Base-by-base conservation (phyloP, 441 rosid species). In the Mallotus repandus region DNA sequence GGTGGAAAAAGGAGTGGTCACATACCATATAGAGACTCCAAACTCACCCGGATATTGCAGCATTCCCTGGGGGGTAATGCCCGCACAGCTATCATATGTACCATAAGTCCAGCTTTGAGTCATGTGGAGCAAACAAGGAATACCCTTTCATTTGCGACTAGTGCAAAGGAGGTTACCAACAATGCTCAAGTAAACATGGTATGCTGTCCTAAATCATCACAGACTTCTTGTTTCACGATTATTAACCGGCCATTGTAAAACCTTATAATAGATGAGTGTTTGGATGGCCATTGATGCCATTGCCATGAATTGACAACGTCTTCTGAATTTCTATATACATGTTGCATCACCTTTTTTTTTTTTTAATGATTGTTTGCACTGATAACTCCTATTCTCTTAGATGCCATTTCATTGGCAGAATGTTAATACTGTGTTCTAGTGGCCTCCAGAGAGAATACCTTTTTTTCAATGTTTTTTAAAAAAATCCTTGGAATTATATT, bases 41-140 rank as follows among this genome's bases (percentile, higher is more conserved):
- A 94, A 85, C 97, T 94, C 65, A 94, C 98, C 46, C 79, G 98
- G 71, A 92, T 94, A 79, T 82, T 94, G 86, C 98, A 94, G 85
- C 90, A 85, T 79, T 92, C 98, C 53, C 90, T 94, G 18, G 98
- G 98, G 21, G 98, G 98, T 70, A 94, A 94, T 86, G 95, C 97
- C 56, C 87, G 94, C 68, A 94, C 98, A 22, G 97, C 98, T 60
- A 94, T 92, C 66, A 92, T 94, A 81, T 94, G 98, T 72, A 94
- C 97, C 22, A 81, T 90, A 77, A 88, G 97, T 84, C 98, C 98
- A 76, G 97, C 95, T 75, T 74, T 90, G 76, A 89, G 97, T 79
- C 97, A 90, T 61, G 86, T 92, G 78, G 97, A 90, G 79, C 97
- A 92, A 86, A 88, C 97, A 19, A 89, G 83, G 81, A 94, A 92